Evolutionary conservation across 352 stramenopile genomes (phyloP).

Genomic region (Pythium biforme): DNA sequence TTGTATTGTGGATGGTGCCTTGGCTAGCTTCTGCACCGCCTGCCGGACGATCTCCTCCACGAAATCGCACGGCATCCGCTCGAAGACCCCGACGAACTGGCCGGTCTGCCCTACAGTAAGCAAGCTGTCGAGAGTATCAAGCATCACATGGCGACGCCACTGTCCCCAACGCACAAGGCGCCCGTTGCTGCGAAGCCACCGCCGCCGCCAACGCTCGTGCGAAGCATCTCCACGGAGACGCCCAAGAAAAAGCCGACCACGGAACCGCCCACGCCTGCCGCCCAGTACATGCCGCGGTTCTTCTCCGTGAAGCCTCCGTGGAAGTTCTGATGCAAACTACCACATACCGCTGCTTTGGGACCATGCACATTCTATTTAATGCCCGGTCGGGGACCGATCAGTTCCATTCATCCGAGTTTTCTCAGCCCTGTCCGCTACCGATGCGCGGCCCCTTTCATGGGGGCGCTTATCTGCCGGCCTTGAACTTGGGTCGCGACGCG

Average conservation of each 20-base stretch:
- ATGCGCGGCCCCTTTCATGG: too few species aligned
- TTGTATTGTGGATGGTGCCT: neutral
- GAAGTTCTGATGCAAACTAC: constrained; percentile 24
- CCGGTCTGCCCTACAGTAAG: constrained; percentile 55
- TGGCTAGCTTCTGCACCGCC: constrained; percentile 70
- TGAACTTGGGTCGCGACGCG: constrained; percentile 26
- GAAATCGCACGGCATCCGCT: constrained; percentile 88
- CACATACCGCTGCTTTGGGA: neutral
- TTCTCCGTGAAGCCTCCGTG: constrained; percentile 23
- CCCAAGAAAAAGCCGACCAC: constrained; percentile 5
- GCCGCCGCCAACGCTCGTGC: constrained; percentile 4
- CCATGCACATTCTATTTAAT: constrained; percentile 10
- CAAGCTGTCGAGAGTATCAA: constrained; percentile 53
- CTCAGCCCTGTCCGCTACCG: too few species aligned
- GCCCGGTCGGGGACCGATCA: neutral
- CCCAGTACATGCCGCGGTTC: constrained; percentile 11
- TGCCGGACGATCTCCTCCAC: constrained; percentile 82
- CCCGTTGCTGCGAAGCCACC: neutral
- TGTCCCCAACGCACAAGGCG: neutral
- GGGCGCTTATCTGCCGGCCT: constrained; percentile 14
- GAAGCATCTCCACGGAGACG: constrained; percentile 11
- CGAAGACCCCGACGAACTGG: constrained; percentile 53
- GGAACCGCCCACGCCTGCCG: neutral
- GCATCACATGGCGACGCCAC: constrained; percentile 16
- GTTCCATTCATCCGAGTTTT: too few species aligned